phyloP scores from a whole-genome alignment of 2,329 filamentous ascomycete genomes.

The Xylariaceae sp. region DNA sequence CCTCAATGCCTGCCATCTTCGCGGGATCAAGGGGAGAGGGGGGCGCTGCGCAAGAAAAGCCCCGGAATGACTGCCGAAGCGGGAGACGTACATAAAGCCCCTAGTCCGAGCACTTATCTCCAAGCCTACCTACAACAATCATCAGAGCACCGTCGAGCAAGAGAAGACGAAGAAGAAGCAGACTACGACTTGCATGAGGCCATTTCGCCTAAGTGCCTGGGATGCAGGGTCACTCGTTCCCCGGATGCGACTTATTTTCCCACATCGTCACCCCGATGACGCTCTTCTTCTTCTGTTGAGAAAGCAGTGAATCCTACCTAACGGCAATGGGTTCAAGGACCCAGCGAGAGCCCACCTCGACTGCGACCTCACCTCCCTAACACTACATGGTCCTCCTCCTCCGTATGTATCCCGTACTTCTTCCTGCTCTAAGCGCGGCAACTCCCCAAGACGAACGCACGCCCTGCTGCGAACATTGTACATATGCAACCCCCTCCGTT shows the following conservation, averaged over 20 bases:
- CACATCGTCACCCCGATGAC: background rate
- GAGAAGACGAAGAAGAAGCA: background rate
- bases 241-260: background rate
- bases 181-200: background rate
- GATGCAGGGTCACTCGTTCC: background rate
- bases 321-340: too few relatives aligned
- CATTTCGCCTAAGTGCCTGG: background rate
- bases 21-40: background rate
- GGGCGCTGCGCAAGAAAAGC: background rate
- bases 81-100: background rate
- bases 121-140: too few relatives aligned
- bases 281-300: background rate
- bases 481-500: background rate
- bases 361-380: too few relatives aligned
- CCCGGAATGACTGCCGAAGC: background rate
- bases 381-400: too few relatives aligned
- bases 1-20: background rate
- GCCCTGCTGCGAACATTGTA: background rate
- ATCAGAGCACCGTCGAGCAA: background rate
- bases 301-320: too few relatives aligned
- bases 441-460: background rate
- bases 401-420: too few relatives aligned
- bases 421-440: background rate
- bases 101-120: too few relatives aligned
- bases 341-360: too few relatives aligned